These are phyloP conservation scores for Knufia fluminis DNA, from an alignment of 2,329 filamentous ascomycete species.

Conservation along the genomic window DNA sequence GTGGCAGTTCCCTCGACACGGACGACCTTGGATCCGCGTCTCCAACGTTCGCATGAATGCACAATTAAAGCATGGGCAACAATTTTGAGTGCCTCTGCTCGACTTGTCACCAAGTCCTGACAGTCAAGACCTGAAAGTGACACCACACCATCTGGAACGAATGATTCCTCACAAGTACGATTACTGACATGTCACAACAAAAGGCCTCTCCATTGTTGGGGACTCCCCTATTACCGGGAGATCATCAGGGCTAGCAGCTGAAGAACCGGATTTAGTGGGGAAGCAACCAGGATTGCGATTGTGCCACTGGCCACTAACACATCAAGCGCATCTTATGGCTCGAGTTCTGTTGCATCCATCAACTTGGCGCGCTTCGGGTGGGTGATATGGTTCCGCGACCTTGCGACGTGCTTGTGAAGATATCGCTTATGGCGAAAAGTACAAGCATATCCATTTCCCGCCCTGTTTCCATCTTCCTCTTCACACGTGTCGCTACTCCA, in stretches of 20 bases:
- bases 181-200: too few species aligned
- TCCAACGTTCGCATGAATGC: too few species aligned
- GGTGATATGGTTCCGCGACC: not conserved
- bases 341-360: not conserved
- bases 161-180: too few species aligned
- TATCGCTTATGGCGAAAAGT: not conserved
- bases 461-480: not conserved
- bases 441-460: not conserved
- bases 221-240: not conserved
- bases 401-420: not conserved
- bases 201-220: not conserved
- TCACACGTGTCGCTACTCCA: not conserved
- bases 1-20: not conserved
- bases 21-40: not conserved
- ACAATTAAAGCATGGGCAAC: not conserved
- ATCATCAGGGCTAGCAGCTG: not conserved
- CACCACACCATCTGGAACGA: too few species aligned
- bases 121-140: too few species aligned
- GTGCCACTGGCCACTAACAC: not conserved
- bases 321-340: not conserved
- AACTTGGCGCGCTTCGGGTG: not conserved
- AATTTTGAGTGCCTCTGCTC: too few species aligned
- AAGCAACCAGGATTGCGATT: not conserved
- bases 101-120: too few species aligned
- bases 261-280: not conserved